A percentile compares a stretch with the other conserved stretches of the same genome.
These are phyloP conservation scores for Aspergillus texensis DNA, from an alignment of 2,329 filamentous ascomycete genomes.

Conservation along the genomic window DNA sequence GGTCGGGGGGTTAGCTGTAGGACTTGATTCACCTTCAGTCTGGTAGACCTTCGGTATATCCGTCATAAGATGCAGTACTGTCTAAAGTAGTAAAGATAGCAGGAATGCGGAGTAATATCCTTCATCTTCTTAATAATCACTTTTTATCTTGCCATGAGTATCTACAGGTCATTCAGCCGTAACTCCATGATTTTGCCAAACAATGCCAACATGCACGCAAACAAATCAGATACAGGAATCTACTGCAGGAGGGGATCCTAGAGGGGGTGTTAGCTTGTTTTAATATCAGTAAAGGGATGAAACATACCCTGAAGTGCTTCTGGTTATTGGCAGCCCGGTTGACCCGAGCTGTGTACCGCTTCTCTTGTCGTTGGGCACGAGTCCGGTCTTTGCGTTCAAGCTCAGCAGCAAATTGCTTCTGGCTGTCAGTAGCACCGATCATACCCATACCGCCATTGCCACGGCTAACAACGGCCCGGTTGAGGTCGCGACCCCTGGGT, in stretches of 20 bases:
- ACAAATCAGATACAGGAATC: slow-evolving; percentile 21
- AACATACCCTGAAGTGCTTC: slow-evolving; percentile 68
- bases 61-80: background rate
- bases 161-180: slow-evolving; percentile 12
- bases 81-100: background rate
- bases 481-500: slow-evolving; percentile 39
- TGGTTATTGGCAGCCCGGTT: slow-evolving; percentile 78
- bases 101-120: background rate
- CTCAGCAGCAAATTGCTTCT: slow-evolving; percentile 68
- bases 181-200: slow-evolving; percentile 1
- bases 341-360: slow-evolving; percentile 68
- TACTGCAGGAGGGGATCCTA: slow-evolving; percentile 58
- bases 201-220: background rate
- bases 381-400: slow-evolving; percentile 71
- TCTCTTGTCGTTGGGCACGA: slow-evolving; percentile 63
- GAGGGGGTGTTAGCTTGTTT: slow-evolving; percentile 21
- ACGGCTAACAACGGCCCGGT: slow-evolving; percentile 64
- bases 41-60: too few relatives aligned
- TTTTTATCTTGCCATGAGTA: slow-evolving; percentile 10
- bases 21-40: background rate
- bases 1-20: background rate
- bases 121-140: background rate
- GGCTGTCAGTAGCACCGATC: slow-evolving; percentile 73
- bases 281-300: background rate
- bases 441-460: slow-evolving; percentile 76